Evolutionary conservation across 225 moss, liverwort and hornwort genomes (phyloP).

Genomic region (Sphagnum contortum): DNA sequence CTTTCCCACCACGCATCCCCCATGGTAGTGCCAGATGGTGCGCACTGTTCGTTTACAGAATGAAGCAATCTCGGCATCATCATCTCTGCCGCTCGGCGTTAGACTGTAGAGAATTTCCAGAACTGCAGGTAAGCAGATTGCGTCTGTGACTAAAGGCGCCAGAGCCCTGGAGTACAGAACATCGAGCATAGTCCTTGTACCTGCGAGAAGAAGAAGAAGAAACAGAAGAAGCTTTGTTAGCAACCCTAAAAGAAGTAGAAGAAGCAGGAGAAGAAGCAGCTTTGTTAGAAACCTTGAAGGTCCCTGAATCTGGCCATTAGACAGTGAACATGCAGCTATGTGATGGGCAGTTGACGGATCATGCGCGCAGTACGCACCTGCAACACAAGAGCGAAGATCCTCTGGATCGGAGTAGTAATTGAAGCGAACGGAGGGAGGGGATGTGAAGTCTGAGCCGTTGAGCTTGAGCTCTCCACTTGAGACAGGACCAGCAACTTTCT

Average conservation of each 20-base stretch:
- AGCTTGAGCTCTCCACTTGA: conserved; percentile 11
- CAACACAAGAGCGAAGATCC: too few species aligned
- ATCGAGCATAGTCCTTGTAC: conserved; percentile 8
- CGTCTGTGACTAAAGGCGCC: neutral
- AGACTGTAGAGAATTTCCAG: too few species aligned
- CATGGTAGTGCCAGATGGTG: conserved; percentile 17
- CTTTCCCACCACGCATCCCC: conserved; percentile 14
- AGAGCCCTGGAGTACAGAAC: conserved; percentile 8
- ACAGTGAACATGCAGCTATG: too few species aligned
- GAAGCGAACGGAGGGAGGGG: conserved; percentile 16
- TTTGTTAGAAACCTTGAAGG: too few species aligned
- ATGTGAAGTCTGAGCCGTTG: neutral
- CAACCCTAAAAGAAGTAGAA: too few species aligned
- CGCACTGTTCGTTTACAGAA: conserved; percentile 9
- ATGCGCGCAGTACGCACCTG: too few species aligned
- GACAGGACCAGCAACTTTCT: conserved; percentile 15
- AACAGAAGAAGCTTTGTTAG: too few species aligned
- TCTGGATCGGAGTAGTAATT: conserved; percentile 20
- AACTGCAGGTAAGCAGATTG: neutral
- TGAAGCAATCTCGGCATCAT: conserved; percentile 4
- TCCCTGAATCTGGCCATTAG: too few species aligned
- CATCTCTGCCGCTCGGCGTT: too few species aligned
- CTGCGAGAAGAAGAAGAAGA: neutral
- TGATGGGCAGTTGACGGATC: too few species aligned
- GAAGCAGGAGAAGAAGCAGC: too few species aligned